Evolutionary conservation across 352 stramenopile genomes (phyloP), one percentile per base, ranked within the genome.

Genomic region (Phytophthora meadii): DNA sequence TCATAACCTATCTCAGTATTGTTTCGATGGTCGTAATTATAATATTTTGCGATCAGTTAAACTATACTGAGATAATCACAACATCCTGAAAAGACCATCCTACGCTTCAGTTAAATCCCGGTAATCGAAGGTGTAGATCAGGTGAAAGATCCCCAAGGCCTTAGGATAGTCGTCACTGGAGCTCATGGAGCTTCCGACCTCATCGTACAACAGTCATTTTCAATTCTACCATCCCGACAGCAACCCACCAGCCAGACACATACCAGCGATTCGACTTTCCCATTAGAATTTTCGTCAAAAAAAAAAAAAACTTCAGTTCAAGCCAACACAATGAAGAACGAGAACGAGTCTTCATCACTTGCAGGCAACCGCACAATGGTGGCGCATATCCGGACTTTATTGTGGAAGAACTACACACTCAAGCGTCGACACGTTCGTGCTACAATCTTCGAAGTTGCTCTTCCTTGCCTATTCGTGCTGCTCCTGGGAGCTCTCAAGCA

Each of bases 381-480:
- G 28, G 53, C 42, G 9, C 70, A 65, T 48, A 57, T 74, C 41
- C 57, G 64, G n/a, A 78, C 78, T 41, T 49, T 92, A 40, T 65
- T 89, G 22, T 82, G 79, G 73, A 92, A 92, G 61, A 90, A 90
- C 73, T 81, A 58, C 61, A 59, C 81, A 40, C 68, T 90, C 32
- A 92, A 90, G 63, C 69, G 68, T 17, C 73, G 78, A 30, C 81
- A 90, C 44, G 54, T 54, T 32, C 37, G 82, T 28, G 76, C 60
- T 4, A 82, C 77, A 41, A 47, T 78, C 6, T 65, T 86, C 62
- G 81, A 90, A 42, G 46, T 90, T 15, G 53, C 64, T 14, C 39
- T 90, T 14, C 84, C 80, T 0, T 74, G 56, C 51, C 46, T 88
- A 32, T 89, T 89, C 68, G 76, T 91, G 25, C 47, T 90, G 53